phyloP scores from a whole-genome alignment of 768 basidiomycete genomes.

The Lanmaoa rubissima region DNA sequence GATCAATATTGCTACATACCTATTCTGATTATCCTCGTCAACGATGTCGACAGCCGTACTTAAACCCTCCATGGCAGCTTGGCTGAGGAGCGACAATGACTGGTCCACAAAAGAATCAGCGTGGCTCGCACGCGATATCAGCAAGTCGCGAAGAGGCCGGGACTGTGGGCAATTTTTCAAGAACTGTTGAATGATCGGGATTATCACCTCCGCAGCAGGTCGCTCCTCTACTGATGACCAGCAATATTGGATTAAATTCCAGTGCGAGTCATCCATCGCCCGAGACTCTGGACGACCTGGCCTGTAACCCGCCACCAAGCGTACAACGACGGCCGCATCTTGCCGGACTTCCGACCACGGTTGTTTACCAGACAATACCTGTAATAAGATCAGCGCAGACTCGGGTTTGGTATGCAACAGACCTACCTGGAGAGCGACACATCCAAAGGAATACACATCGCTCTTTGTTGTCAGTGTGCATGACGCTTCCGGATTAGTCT shows the following conservation, averaged over 20 bases:
- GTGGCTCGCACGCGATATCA: no score
- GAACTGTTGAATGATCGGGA: background rate
- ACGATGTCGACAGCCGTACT: no score
- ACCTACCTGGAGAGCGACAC: conserved; percentile 30
- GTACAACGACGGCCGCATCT: conserved; percentile 4
- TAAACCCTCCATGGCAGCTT: no score
- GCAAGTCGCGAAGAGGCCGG: background rate
- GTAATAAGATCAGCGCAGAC: background rate
- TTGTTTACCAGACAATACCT: conserved; percentile 24
- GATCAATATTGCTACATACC: no score
- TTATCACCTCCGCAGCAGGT: no score
- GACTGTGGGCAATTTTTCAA: background rate
- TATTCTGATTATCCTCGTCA: no score
- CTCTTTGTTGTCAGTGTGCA: conserved; percentile 1
- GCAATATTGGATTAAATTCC: no score
- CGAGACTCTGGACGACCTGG: conserved; percentile 5
- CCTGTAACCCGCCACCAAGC: background rate
- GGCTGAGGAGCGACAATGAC: no score
- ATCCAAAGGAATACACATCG: conserved; percentile 26
- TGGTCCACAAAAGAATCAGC: no score
- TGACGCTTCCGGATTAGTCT: conserved; percentile 21
- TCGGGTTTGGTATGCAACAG: background rate
- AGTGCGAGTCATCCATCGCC: background rate
- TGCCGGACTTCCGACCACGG: conserved; percentile 10
- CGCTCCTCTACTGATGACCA: no score